Evolutionary conservation across 345 rosid species (phyloP), one percentile per base, ranked within the genome.

Genomic region (Ricinus communis): DNA sequence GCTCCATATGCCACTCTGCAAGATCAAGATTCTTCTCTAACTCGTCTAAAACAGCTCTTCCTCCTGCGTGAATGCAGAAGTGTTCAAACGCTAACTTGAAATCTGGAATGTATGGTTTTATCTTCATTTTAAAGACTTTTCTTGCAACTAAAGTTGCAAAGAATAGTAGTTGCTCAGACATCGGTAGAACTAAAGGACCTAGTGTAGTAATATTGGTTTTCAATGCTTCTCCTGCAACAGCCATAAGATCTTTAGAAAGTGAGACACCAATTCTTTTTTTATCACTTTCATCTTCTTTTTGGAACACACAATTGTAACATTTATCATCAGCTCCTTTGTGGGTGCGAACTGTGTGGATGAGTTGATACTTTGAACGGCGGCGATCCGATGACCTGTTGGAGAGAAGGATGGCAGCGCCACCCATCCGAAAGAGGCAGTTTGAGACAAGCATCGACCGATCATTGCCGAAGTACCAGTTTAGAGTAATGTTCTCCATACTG

Each of bases 351-450:
- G 97, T 93, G 86, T 93, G 97, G 82, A 89, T 74, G 28, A 93
- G 90, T 74, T 91, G 97, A 46, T 93, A 93, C 77, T 93, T 93
- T 19, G 98, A 91, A 0, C 90, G 88, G 63, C 88, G 84, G 51
- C 94, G 88, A 67, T 91, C 98, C 0, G 91, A 79, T 2, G 83
- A 63, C 0, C 85, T 83, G 90, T 89, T 93, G 0, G 98, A 83
- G 68, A 93, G 88, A 65, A 93, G 97, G 71, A 93, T 86, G 3
- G 98, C 97, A 0, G 97, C 98, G 2, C 97, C 98, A 0, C 98
- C 98, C 92, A 93, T 85, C 27, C 98, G 93, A 84, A 93, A 93
- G 63, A 91, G 89, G 72, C 97, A 93, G 78, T 93, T 93, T 4
- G 98, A 85, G 19, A 93, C 89, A 22, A 93, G 93, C 98, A 93